phyloP scores from a whole-genome alignment of 140 eudicot genomes.

The Senecio squalidus region DNA sequence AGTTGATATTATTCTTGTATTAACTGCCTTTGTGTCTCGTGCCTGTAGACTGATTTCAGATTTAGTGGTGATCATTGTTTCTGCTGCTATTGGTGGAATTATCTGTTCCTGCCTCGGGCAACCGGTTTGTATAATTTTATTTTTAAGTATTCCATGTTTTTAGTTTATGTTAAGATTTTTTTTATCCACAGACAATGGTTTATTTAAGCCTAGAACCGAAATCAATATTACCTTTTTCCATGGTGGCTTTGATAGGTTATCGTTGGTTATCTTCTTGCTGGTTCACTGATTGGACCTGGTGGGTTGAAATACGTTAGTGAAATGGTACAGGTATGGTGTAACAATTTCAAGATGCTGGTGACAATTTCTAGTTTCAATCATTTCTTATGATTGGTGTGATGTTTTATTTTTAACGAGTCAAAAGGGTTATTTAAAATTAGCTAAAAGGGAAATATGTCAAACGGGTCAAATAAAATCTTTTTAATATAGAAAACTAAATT shows the following conservation, averaged over 20 bases:
- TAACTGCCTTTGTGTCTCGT: constrained; percentile 12
- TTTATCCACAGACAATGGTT: no score
- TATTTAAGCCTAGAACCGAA: no score
- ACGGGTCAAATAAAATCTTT: neutral
- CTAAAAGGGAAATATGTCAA: neutral
- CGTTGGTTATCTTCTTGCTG: constrained; percentile 97
- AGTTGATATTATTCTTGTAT: constrained; percentile 6
- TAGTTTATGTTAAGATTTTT: no score
- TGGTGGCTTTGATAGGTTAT: constrained; percentile 54
- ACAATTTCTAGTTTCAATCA: no score
- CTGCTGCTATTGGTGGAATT: constrained; percentile 99
- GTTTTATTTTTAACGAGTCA: neutral
- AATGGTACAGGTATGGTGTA: constrained; percentile 99
- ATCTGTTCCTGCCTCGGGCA: constrained; percentile 92
- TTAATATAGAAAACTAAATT: no score
- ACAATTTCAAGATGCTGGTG: no score
- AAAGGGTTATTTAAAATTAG: no score
- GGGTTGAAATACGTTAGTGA: constrained; percentile 89
- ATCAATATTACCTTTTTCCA: neutral
- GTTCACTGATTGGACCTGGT: constrained; percentile 95
- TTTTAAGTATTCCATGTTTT: neutral
- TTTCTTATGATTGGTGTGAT: neutral
- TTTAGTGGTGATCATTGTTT: constrained; percentile 92
- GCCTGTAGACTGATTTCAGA: constrained; percentile 86
- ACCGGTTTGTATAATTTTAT: constrained; percentile 74